A percentile compares a stretch with the other conserved stretches of the same genome.
Conservation (phyloP, 768 basidiomycete genomes). For the Serendipita vermifera region DNA sequence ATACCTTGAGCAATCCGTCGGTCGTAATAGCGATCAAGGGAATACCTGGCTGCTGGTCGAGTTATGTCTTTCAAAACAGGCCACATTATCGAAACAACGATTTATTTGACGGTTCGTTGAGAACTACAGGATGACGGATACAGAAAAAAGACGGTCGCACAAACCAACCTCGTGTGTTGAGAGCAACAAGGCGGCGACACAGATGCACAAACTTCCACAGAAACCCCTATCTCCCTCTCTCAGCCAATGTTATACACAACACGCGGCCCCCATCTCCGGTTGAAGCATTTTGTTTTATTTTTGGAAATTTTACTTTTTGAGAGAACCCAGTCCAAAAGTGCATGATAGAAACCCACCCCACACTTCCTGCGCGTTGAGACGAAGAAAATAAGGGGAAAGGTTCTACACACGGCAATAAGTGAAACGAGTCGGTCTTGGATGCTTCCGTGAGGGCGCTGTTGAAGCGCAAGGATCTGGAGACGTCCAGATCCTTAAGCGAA, state of each 20-base stretch:
- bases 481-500: slow-evolving; percentile 45
- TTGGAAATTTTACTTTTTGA: background rate
- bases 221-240: background rate
- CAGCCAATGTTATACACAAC: background rate
- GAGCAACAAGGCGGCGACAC: slow-evolving; percentile 5
- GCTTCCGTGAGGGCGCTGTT: slow-evolving; percentile 54
- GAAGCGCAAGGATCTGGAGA: slow-evolving; percentile 50
- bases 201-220: background rate
- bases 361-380: background rate
- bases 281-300: slow-evolving; percentile 6
- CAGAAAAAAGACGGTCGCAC: background rate
- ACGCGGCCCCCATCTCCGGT: background rate
- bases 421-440: background rate
- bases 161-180: slow-evolving; percentile 3
- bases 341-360: background rate
- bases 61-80: too few relatives aligned
- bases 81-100: too few relatives aligned
- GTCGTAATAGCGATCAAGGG: too few relatives aligned
- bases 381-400: background rate
- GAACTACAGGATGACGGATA: background rate
- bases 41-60: too few relatives aligned
- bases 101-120: slow-evolving; percentile 9
- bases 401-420: background rate
- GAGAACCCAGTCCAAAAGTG: background rate
- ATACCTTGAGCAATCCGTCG: too few relatives aligned